Evolutionary conservation across 1,284 basidiomycete genomes (phyloP).

Genomic region (Cutaneotrichosporon sp.): DNA sequence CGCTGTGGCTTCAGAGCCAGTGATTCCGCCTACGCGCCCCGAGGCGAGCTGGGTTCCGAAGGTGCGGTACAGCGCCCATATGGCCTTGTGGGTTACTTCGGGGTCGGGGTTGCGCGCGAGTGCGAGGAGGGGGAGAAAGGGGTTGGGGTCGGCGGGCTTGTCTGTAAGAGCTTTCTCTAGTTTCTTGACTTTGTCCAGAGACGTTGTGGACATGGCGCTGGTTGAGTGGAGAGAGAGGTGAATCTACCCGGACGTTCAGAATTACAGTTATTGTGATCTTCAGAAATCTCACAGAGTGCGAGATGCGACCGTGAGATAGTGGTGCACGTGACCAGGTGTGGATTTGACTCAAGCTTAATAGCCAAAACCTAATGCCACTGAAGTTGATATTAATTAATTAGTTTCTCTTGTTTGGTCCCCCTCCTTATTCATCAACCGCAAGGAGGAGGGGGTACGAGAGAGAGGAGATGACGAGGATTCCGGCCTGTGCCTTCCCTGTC

Average conservation of each 20-base stretch:
- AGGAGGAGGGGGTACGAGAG: too few relatives aligned
- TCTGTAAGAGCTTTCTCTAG: slow-evolving; percentile 34
- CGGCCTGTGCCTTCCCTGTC: too few relatives aligned
- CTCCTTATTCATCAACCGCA: neutral
- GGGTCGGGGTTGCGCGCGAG: slow-evolving; percentile 51
- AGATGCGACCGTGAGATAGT: neutral
- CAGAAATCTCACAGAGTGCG: too few relatives aligned
- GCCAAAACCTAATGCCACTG: neutral
- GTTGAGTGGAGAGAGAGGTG: neutral
- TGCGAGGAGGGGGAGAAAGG: slow-evolving; percentile 68
- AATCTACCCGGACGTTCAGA: too few relatives aligned
- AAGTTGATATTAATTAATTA: neutral
- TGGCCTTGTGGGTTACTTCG: slow-evolving; percentile 62
- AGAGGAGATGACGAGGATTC: too few relatives aligned
- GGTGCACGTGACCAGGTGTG: neutral
- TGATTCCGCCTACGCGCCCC: slow-evolving; percentile 54
- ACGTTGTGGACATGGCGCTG: slow-evolving; percentile 6
- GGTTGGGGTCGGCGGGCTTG: slow-evolving; percentile 62
- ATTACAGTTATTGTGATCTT: neutral
- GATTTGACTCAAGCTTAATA: neutral
- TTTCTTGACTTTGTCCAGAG: slow-evolving; percentile 23
- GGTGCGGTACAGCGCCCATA: slow-evolving; percentile 76
- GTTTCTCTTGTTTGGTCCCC: neutral
- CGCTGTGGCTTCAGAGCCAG: slow-evolving; percentile 13
- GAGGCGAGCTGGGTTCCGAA: slow-evolving; percentile 64